phyloP scores from a whole-genome alignment of 2,329 filamentous ascomycete species.

The Macrophomina tecta region DNA sequence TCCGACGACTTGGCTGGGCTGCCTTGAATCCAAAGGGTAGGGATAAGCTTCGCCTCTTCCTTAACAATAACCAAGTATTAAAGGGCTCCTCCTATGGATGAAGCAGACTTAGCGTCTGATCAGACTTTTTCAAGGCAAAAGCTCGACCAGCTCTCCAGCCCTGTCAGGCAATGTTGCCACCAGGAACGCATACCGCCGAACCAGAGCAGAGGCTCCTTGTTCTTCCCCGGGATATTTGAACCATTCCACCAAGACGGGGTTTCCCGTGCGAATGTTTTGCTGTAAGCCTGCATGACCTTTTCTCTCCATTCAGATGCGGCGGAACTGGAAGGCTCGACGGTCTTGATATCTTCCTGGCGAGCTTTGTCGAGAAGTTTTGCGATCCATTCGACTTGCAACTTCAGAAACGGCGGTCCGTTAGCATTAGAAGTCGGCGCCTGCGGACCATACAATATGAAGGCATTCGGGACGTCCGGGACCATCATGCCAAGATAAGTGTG shows the following conservation, averaged over 20 bases:
- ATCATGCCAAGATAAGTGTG: slow-evolving; percentile 32
- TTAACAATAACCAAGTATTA: no score
- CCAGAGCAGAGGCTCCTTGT: slow-evolving; percentile 47
- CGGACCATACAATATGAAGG: slow-evolving; percentile 54
- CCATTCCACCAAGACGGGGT: slow-evolving; percentile 42
- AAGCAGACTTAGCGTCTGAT: no score
- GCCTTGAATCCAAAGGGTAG: not conserved
- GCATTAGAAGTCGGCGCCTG: slow-evolving; percentile 55
- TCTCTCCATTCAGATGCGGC: slow-evolving; percentile 33
- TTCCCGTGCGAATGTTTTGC: slow-evolving; percentile 39
- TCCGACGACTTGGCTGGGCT: not conserved
- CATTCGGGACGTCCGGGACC: slow-evolving; percentile 37
- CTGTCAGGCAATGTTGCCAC: no score
- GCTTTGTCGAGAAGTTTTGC: slow-evolving; percentile 50
- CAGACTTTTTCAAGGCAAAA: no score
- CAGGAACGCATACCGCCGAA: not conserved
- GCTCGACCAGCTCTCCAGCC: no score
- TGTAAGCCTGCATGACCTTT: slow-evolving; percentile 39
- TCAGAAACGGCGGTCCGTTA: slow-evolving; percentile 54
- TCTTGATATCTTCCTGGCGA: slow-evolving; percentile 44
- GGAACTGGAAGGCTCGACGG: slow-evolving; percentile 41
- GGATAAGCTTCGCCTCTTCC: no score
- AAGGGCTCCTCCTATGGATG: no score
- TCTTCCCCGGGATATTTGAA: slow-evolving; percentile 50
- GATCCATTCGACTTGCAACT: slow-evolving; percentile 54